Base-by-base conservation (phyloP, 2,329 filamentous ascomycete genomes). In the Paecilomyces fulvus region DNA sequence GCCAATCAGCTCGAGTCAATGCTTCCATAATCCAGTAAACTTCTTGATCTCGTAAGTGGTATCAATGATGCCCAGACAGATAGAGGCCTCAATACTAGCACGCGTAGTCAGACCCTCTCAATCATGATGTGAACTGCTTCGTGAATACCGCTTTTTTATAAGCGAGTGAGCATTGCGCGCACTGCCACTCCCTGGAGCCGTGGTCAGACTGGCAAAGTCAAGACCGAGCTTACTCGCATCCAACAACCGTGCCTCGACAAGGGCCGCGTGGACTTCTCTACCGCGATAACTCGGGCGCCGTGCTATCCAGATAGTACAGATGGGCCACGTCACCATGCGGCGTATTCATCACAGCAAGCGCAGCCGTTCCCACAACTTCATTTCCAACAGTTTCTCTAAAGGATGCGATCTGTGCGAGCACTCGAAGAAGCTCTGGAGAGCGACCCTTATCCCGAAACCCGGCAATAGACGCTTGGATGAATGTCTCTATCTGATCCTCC, bases 401-500 rank as follows among this genome's bases (percentile, higher is more conserved):
- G 12, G 55, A 52, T 30, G 54, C 62, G 25, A 63, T 58, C 17
- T 31, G 48, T 14, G 58, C 58, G 21, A 63, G 51, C 10, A 37
- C 30, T 6, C 53, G 43, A 3, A 63, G 56, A 8, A 63, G 31
- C 25, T 57, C 55, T 9, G n/a, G 51, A 17, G 57, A 49, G 9
- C 57, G 60, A 12, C 60, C 57, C 20, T 56, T 56, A 30, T 52
- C 56, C 28, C 52, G 52, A 54, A 61, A 62, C 43, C 61, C 60
- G 12, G 55, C 55, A n/a, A 57, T 56, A 7, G 57, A 61, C 6
- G 56, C 30, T 17, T 54, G 54, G 23, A 62, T 57, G 37, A 59
- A 62, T 28, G 23, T n/a, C 8, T 58, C 30, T 48, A 14, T 48
- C n/a, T 59, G 60, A 33, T 58, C 23, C 23, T 48, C 20, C 2